phyloP scores from a whole-genome alignment of 176 grass and related monocot genomes.

The Saccharum officinarum region DNA sequence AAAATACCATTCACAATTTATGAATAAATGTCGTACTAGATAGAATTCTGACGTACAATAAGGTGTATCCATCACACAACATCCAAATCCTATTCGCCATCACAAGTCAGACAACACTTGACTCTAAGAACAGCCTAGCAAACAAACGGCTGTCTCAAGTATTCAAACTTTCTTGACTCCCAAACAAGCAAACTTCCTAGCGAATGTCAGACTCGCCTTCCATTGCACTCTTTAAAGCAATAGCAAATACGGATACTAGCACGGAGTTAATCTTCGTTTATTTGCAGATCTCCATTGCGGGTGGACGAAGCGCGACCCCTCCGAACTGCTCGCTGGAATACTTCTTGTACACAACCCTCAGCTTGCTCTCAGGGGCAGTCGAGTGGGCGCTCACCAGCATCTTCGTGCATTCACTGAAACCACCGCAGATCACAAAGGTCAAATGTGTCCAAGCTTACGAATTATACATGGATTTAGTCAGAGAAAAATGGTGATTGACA shows the following conservation, averaged over 20 bases:
- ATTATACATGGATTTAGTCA: too few species aligned
- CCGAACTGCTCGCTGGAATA: slow-evolving; percentile 66
- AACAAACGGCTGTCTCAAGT: slow-evolving; percentile 29
- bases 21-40: slow-evolving; percentile 6
- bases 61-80: slow-evolving; percentile 22
- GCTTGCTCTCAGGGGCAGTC: slow-evolving; percentile 54
- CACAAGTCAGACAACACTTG: slow-evolving; percentile 30
- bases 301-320: slow-evolving; percentile 58
- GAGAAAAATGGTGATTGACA: neutral
- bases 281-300: slow-evolving; percentile 46
- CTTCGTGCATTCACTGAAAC: slow-evolving; percentile 54
- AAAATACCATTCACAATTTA: slow-evolving; percentile 11
- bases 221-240: slow-evolving; percentile 36
- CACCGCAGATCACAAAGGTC: neutral
- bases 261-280: slow-evolving; percentile 20
- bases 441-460: neutral
- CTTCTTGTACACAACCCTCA: slow-evolving; percentile 82
- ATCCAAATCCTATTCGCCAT: slow-evolving; percentile 20
- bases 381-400: slow-evolving; percentile 62
- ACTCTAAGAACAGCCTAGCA: slow-evolving; percentile 29
- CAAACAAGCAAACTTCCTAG: slow-evolving; percentile 39
- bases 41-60: slow-evolving; percentile 42
- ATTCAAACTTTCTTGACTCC: slow-evolving; percentile 37
- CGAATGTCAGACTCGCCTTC: slow-evolving; percentile 46
- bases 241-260: neutral